These are phyloP conservation scores for Filobasidium floriforme DNA, from an alignment of 768 basidiomycete species.

Conservation along the genomic window DNA sequence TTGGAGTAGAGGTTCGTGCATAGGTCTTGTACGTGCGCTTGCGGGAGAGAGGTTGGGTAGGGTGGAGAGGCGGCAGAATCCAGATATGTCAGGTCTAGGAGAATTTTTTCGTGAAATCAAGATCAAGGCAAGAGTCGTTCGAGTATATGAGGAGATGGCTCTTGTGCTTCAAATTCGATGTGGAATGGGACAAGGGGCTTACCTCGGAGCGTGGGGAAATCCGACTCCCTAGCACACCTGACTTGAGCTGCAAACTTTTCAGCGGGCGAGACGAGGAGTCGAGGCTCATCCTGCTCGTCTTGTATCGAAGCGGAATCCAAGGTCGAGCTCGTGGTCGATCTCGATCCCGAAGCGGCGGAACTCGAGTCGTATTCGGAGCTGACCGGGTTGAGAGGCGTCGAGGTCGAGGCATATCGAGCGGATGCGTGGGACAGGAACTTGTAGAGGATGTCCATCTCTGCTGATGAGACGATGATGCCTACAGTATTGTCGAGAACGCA, in stretches of 20 bases:
- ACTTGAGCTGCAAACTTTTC: constrained; percentile 5
- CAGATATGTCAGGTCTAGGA: constrained; percentile 24
- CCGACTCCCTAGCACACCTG: background rate
- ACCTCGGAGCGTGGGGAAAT: constrained; percentile 27
- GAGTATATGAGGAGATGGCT: background rate
- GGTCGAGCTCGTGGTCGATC: too few relatives aligned
- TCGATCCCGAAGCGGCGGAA: too few relatives aligned
- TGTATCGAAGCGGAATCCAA: too few relatives aligned
- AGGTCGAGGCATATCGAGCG: too few relatives aligned
- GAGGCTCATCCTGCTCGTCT: too few relatives aligned
- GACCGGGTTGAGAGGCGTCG: too few relatives aligned
- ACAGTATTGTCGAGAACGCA: too few relatives aligned
- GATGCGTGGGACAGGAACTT: too few relatives aligned
- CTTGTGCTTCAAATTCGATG: background rate
- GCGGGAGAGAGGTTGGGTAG: constrained; percentile 17
- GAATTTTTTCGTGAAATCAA: background rate
- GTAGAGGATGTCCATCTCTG: too few relatives aligned
- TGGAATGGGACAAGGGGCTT: background rate
- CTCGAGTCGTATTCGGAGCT: too few relatives aligned
- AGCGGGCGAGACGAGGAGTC: background rate
- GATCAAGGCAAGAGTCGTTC: background rate
- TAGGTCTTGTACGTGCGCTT: background rate
- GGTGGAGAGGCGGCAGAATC: constrained; percentile 33
- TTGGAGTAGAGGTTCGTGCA: constrained; percentile 25
- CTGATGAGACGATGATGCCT: too few relatives aligned